Base-by-base conservation (phyloP, 2,329 filamentous ascomycete genomes). In the Botrytis sinoallii region DNA sequence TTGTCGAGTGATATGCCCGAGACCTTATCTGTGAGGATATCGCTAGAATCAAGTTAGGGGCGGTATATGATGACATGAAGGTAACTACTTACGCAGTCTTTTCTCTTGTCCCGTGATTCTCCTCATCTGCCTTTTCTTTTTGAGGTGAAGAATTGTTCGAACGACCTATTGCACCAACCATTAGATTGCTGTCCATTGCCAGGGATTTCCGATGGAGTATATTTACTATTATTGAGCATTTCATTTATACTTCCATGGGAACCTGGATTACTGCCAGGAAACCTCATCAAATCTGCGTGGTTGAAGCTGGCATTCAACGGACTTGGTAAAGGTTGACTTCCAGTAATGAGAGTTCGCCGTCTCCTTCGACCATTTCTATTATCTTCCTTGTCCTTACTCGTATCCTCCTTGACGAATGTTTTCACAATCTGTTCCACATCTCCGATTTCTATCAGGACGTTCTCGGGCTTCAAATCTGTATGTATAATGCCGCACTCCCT, bases 391-490 rank as follows among this genome's bases (percentile, higher is more conserved):
- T 90, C 88, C 78, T 89, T 85, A 76, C 83, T 82, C 29, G 79
- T 76, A 32, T 96, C 93, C 75, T 91, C 93, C 83, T 97, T 95
- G 72, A 99, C 95, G 76, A 97, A 95, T 75, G 93, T 94, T 84
- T 97, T 95, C 74, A 99, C 96, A 76, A 98, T 98, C 83, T 98
- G 94, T 85, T 99, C 96, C 68, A 99, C 96, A 79, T 99, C 96
- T 77, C 96, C 96, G 81, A 99, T 98, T 84, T 99, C 96, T 82
- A 99, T 98, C 77, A 99, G 87, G 46, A 99, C 96, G 81, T 99
- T 99, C 82, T 99, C 96, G 66, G 52, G 96, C 84, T 99, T 98
- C 78, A 98, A 85, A 82, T 98, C 95, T 75, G 96, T 98, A 84
- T 99, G 96, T 81, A 99, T 98, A 84, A 99, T 98, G 81, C 96